phyloP scores from a whole-genome alignment of 305 asterid genomes.

The Fraxinus angustifolia region DNA sequence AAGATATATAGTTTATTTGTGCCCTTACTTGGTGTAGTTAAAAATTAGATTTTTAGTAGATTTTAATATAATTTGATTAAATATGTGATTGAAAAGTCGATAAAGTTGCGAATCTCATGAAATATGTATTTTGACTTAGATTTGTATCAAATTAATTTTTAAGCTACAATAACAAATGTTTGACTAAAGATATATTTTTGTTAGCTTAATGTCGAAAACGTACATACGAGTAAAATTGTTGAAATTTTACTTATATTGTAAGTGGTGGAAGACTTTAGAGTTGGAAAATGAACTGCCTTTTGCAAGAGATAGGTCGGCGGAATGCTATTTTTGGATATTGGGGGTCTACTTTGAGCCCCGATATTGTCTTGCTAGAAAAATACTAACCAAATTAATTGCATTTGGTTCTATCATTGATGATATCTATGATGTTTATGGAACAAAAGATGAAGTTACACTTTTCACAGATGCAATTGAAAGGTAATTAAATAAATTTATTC shows the following conservation, averaged over 20 bases:
- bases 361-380: constrained; percentile 2
- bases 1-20: not conserved
- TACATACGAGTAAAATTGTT: not conserved
- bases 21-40: too few relatives aligned
- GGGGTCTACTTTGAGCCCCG: constrained; percentile 21
- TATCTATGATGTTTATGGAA: constrained; percentile 23
- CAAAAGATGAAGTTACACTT: constrained; percentile 11
- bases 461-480: constrained; percentile 3
- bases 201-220: not conserved
- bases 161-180: not conserved
- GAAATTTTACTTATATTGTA: not conserved
- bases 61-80: too few relatives aligned
- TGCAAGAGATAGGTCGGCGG: constrained; percentile 25
- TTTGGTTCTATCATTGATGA: constrained; percentile 14
- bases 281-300: not conserved
- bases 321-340: constrained; percentile 20
- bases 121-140: not conserved
- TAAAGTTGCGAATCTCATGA: not conserved
- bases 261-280: constrained; percentile 21
- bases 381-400: constrained; percentile 5
- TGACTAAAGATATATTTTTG: not conserved
- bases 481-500: not conserved
- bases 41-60: too few relatives aligned
- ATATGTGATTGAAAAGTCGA: not conserved
- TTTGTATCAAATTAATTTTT: not conserved